Base-by-base conservation (phyloP, 768 basidiomycete species). In the Inosperma sp. region DNA sequence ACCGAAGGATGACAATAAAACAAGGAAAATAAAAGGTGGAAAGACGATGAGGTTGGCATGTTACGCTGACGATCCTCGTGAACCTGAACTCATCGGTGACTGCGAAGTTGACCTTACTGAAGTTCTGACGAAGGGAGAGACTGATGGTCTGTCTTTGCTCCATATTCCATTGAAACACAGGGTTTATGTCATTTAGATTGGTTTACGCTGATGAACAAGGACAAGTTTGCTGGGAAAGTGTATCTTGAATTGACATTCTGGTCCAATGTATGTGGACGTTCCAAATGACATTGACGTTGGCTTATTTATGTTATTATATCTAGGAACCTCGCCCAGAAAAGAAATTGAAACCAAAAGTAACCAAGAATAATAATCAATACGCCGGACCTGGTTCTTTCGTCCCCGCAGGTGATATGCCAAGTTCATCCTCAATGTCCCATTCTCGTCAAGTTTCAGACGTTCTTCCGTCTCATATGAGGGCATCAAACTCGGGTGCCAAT, bases 221-320 rank as follows among this genome's bases (percentile, higher is more conserved):
- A 91, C 56, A 90, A 90, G 59, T 97, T 96, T 65, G 83, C 85
- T 22, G 96, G 96, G 6, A 95, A 98, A 66, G 84, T 99, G 10
- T 98, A 95, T 64, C 75, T 98, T 17, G 96, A 99, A 65, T 67
- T 98, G 61, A 99, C 96, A 0, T 98, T 95, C 71, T 99, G 90
- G 84, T 93, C 93, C 8, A 91, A 92, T 64, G 90, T 91, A 55
- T 50, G 86, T 77, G 23, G 26, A 34, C 13, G 21, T 45, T 29
- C 10, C 51, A 33, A 53, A 55, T 39, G 56, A 44, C 23, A 26
- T 39, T 47, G 26, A 22, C 34, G 27, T 30, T 44, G 44, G 37
- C 37, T n/a, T 34, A 26, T 21, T 48, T 23, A 48, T 41, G 5
- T 56, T 50, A 10, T 12, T 53, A 37, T 57, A 17, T 29, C 27